Conservation (phyloP, 805 yeast species). For the Pichia heedii region DNA sequence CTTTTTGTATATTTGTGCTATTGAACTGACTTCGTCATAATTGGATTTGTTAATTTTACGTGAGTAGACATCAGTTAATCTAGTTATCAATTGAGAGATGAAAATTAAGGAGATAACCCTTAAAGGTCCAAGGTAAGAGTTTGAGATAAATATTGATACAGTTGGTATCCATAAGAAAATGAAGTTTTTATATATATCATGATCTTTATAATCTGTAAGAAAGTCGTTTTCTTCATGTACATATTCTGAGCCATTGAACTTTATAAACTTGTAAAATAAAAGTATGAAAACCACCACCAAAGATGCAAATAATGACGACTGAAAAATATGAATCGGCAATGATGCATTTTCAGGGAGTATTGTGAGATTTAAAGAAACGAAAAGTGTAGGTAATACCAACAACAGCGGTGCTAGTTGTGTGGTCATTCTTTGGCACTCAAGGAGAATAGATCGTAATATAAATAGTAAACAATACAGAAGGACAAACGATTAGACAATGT, state of each 20-base stretch:
- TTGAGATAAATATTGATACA: conserved; percentile 15
- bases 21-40: no score
- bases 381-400: conserved; percentile 26
- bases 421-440: background rate
- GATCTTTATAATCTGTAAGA: no score
- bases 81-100: conserved; percentile 8
- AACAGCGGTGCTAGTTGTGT: conserved; percentile 23
- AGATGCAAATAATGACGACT: conserved; percentile 18
- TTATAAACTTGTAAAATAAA: background rate
- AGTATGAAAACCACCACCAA: conserved; percentile 10
- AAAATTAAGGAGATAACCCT: conserved; percentile 20
- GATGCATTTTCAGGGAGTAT: conserved; percentile 1
- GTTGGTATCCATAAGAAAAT: conserved; percentile 12
- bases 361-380: conserved; percentile 24
- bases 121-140: conserved; percentile 20
- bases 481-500: no score
- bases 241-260: no score
- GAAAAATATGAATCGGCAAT: conserved; percentile 3
- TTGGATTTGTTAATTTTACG: no score
- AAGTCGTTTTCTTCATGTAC: no score
- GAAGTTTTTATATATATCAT: background rate
- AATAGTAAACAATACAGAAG: no score
- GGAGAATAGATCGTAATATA: no score
- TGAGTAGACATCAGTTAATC: no score
- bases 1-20: no score